phyloP scores from a whole-genome alignment of 108 stramenopile species.

The Phaeodactylum tricornutum region DNA sequence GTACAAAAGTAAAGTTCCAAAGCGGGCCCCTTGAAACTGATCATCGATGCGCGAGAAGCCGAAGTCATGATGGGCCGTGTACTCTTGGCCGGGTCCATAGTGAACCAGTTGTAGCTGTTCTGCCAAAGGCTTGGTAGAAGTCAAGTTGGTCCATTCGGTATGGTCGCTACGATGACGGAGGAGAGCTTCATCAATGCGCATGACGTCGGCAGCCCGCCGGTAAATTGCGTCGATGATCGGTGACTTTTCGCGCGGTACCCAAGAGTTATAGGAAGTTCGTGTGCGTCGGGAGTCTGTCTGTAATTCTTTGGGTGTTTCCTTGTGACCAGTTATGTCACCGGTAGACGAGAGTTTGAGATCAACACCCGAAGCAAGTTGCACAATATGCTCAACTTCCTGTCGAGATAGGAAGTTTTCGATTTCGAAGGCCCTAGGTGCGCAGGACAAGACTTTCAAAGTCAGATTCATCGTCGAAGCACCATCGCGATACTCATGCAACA shows the following conservation, averaged over 20 bases:
- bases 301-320: no score
- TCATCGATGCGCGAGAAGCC: slow-evolving; percentile 39
- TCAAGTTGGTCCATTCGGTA: slow-evolving; percentile 41
- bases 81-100: slow-evolving; percentile 30
- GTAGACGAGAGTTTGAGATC: slow-evolving; percentile 37
- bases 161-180: slow-evolving; percentile 33
- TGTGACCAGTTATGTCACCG: slow-evolving; percentile 25
- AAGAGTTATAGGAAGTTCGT: slow-evolving; percentile 69
- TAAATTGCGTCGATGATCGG: slow-evolving; percentile 79
- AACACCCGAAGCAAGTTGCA: slow-evolving; percentile 46
- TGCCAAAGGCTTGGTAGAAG: slow-evolving; percentile 30
- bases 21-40: slow-evolving; percentile 45
- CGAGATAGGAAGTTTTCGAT: slow-evolving; percentile 72
- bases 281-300: slow-evolving; percentile 35
- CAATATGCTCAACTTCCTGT: slow-evolving; percentile 79
- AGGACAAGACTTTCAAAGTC: slow-evolving; percentile 33
- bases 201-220: slow-evolving; percentile 74
- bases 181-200: slow-evolving; percentile 74
- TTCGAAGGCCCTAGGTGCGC: slow-evolving; percentile 75
- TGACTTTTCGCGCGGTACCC: slow-evolving; percentile 62
- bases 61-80: slow-evolving; percentile 81
- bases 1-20: slow-evolving; percentile 78
- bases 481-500: slow-evolving; percentile 53
- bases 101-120: slow-evolving; percentile 87
- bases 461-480: slow-evolving; percentile 45